A percentile compares a stretch with the other conserved stretches of the same genome.
phyloP scores from a whole-genome alignment of 495 filamentous ascomycete genomes.

The Aspergillus cristatus region DNA sequence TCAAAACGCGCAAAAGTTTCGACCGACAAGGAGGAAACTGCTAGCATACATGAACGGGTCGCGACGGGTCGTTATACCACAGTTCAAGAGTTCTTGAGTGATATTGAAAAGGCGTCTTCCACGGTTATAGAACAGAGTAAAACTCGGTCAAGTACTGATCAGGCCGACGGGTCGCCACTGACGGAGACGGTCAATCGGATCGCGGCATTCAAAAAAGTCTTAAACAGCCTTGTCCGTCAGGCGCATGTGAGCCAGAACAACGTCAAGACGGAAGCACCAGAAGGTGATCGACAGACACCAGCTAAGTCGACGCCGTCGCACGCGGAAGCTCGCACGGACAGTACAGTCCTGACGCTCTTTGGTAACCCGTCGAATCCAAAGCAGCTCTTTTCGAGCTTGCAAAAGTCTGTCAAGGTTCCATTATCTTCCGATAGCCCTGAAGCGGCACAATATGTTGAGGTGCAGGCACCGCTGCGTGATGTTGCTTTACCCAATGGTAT shows the following conservation, averaged over 20 bases:
- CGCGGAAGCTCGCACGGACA: conserved; percentile 31
- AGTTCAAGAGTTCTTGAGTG: conserved; percentile 38
- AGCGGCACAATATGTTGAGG: conserved; percentile 36
- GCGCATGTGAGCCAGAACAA: conserved; percentile 25
- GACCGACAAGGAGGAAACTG: conserved; percentile 24
- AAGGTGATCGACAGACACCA: conserved; percentile 31
- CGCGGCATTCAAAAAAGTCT: conserved; percentile 38
- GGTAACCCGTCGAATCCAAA: conserved; percentile 57
- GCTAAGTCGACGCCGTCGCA: conserved; percentile 13
- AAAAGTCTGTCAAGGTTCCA: conserved; percentile 37
- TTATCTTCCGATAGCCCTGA: conserved; percentile 28
- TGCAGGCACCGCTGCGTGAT: conserved; percentile 47
- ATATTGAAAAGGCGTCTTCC: conserved; percentile 41
- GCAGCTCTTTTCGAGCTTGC: conserved; percentile 78
- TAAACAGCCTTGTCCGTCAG: conserved; percentile 41
- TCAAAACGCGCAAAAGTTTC: conserved; percentile 42
- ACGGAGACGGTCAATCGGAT: conserved; percentile 33
- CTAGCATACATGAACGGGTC: conserved; percentile 33
- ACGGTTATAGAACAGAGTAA: conserved; percentile 36
- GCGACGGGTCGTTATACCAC: conserved; percentile 33
- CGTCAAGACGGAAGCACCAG: conserved; percentile 31
- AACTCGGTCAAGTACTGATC: conserved; percentile 21
- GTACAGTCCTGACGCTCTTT: conserved; percentile 60
- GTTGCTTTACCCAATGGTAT: conserved; percentile 64
- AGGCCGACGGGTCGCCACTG: conserved; percentile 23